Conservation (phyloP, 306 rosid species). For the Trifolium dubium region DNA sequence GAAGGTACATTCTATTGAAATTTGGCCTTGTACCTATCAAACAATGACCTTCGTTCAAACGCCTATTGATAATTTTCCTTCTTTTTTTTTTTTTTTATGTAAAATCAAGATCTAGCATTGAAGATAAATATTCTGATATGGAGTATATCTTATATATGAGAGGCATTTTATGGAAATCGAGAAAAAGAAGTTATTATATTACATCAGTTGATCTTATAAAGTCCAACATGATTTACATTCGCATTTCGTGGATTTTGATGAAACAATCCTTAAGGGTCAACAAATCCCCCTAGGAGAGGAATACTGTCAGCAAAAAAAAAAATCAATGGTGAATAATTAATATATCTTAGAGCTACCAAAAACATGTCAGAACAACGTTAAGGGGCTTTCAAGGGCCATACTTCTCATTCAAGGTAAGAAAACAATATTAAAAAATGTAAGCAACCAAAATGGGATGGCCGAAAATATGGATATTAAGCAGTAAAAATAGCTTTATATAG, state of each 20-base stretch:
- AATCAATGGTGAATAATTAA: not conserved
- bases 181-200: not conserved
- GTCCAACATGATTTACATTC: not conserved
- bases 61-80: constrained; percentile 9
- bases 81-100: not conserved
- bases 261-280: not conserved
- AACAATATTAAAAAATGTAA: not conserved
- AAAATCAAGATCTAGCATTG: not conserved
- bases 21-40: not conserved
- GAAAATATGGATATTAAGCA: not conserved
- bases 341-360: constrained; percentile 10
- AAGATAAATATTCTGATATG: constrained; percentile 10
- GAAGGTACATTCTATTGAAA: constrained; percentile 6
- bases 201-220: not conserved
- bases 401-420: not conserved
- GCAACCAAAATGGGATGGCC: not conserved
- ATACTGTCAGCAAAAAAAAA: not conserved
- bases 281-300: not conserved
- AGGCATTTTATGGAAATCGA: not conserved
- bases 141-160: not conserved
- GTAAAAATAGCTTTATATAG: not conserved
- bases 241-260: not conserved
- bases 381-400: not conserved
- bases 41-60: not conserved
- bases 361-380: not conserved